Evolutionary conservation across 192 early-diverging fungal species (phyloP).

Genomic region (Entomortierella beljakovae): DNA sequence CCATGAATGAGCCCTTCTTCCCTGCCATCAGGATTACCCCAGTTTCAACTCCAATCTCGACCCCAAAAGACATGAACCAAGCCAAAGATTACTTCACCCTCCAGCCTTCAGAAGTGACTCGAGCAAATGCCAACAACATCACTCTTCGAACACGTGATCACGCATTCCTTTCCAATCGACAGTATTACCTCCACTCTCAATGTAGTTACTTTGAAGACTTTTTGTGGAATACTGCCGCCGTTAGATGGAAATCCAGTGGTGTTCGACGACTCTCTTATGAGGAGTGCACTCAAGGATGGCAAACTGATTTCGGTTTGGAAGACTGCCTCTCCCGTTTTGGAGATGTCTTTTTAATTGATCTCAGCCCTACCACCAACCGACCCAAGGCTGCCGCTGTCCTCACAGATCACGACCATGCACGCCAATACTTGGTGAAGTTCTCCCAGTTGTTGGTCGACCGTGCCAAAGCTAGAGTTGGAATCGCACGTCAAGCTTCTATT

Average conservation of each 20-base stretch:
- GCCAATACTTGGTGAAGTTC: constrained; percentile 25
- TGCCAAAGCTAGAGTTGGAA: constrained; percentile 31
- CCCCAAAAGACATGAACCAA: constrained; percentile 20
- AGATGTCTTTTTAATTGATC: constrained; percentile 48
- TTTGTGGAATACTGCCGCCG: constrained; percentile 46
- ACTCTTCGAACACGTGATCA: constrained; percentile 46
- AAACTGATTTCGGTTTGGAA: constrained; percentile 18
- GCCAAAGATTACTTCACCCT: constrained; percentile 44
- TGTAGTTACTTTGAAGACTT: constrained; percentile 51
- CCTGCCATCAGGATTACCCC: constrained; percentile 2
- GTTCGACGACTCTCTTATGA: constrained; percentile 28
- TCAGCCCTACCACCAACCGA: constrained; percentile 41
- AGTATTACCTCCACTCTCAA: constrained; percentile 48
- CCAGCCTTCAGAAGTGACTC: constrained; percentile 41
- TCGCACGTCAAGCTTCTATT: constrained; percentile 39
- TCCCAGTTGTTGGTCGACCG: constrained; percentile 21
- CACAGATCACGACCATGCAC: constrained; percentile 43
- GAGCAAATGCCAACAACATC: constrained; percentile 55
- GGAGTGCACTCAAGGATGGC: constrained; percentile 38
- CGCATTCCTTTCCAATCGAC: constrained; percentile 49
- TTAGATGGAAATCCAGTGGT: constrained; percentile 26
- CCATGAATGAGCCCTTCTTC: neutral
- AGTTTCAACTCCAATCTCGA: constrained; percentile 6
- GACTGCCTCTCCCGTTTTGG: constrained; percentile 29
- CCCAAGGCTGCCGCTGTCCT: constrained; percentile 9